Evolutionary conservation across 208 protist species (phyloP).

Genomic region (Trypanosoma lewisi): DNA sequence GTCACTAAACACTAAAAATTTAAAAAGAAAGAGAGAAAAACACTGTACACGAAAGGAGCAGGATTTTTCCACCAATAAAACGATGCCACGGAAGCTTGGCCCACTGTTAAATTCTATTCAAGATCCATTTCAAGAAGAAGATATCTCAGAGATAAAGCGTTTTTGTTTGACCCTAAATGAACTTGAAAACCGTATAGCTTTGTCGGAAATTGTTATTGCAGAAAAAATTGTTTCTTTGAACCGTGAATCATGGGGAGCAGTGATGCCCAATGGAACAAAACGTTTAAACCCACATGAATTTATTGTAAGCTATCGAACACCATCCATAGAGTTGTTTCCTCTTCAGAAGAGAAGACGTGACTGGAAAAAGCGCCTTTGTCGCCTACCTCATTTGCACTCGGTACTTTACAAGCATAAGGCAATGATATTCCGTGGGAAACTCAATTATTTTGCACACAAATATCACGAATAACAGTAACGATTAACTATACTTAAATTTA

Average conservation of each 20-base stretch:
- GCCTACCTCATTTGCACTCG: background rate
- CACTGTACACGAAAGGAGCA: too few species aligned
- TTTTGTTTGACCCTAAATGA: conserved; percentile 10
- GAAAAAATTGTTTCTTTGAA: background rate
- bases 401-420: background rate
- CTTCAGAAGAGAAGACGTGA: conserved; percentile 11
- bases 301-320: background rate
- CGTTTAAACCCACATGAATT: background rate
- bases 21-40: background rate
- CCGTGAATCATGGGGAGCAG: background rate
- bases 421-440: background rate
- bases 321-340: conserved; percentile 5
- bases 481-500: too few species aligned
- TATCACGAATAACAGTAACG: background rate
- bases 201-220: conserved; percentile 5
- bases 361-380: background rate
- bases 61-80: background rate
- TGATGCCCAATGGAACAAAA: background rate
- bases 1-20: background rate
- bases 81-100: background rate
- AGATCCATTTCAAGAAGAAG: background rate
- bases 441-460: background rate
- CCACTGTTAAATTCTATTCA: background rate
- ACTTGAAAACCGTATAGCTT: conserved; percentile 6
- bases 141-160: background rate